These are phyloP conservation scores for Tylopilus felleus DNA, from an alignment of 768 basidiomycete genomes.

Conservation along the genomic window DNA sequence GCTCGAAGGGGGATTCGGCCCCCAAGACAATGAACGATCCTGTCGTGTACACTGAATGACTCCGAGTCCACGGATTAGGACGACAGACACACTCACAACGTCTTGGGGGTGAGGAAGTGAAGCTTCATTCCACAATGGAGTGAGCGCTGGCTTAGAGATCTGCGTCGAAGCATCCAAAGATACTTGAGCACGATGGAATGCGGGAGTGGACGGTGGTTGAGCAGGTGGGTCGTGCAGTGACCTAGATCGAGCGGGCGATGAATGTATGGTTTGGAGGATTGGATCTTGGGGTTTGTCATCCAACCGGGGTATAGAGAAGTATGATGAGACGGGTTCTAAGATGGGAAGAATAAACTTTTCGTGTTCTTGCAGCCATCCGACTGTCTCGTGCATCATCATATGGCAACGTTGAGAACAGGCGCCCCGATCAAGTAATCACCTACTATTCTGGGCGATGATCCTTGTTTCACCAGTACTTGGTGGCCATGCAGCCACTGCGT, in stretches of 20 bases:
- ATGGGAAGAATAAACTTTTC: constrained; percentile 17
- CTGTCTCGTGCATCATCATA: constrained; percentile 1
- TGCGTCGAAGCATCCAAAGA: background rate
- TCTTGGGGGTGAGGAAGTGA: constrained; percentile 2
- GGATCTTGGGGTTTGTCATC: constrained; percentile 76
- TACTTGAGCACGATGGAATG: background rate
- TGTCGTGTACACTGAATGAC: constrained; percentile 19
- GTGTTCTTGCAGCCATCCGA: constrained; percentile 16
- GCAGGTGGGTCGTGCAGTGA: background rate
- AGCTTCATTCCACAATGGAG: constrained; percentile 20
- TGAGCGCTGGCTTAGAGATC: background rate
- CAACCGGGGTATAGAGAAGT: constrained; percentile 63
- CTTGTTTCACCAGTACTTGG: too few species aligned
- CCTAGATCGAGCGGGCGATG: constrained; percentile 2
- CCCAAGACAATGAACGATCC: constrained; percentile 64
- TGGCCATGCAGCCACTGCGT: too few species aligned
- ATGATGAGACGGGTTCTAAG: constrained; percentile 41
- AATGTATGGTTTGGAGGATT: constrained; percentile 57
- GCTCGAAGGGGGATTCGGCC: constrained; percentile 38
- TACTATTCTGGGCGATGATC: background rate
- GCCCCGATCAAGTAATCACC: background rate
- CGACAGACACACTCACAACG: constrained; percentile 14
- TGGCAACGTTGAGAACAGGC: background rate
- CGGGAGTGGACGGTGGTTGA: background rate
- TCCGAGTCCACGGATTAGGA: background rate